phyloP scores from a whole-genome alignment of 305 asterid species.

The Fraxinus nigra region DNA sequence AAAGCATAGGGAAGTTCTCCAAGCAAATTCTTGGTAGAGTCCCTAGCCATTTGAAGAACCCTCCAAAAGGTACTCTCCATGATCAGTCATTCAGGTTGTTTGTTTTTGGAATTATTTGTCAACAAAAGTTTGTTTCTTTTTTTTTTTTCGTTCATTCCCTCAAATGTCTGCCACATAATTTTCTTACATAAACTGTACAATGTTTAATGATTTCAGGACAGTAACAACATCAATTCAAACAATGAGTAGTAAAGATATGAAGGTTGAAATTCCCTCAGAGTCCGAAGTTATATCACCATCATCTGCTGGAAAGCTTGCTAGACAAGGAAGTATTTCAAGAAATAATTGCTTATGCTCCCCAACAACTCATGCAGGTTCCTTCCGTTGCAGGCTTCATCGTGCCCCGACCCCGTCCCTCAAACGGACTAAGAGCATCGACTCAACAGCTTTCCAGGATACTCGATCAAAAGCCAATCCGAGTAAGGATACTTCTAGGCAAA shows the following conservation, averaged over 20 bases:
- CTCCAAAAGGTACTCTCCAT: constrained; percentile 4
- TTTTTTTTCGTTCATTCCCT: neutral
- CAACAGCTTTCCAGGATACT: constrained; percentile 26
- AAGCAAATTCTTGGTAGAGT: constrained; percentile 19
- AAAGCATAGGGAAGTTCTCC: constrained; percentile 25
- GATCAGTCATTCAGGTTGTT: neutral
- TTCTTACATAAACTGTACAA: neutral
- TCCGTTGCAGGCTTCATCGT: constrained; percentile 79
- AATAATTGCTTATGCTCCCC: constrained; percentile 72
- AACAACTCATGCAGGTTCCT: constrained; percentile 77
- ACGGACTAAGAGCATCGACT: constrained; percentile 57
- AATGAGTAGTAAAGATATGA: constrained; percentile 37
- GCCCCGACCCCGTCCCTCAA: constrained; percentile 40
- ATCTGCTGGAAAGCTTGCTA: constrained; percentile 46
- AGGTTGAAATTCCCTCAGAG: constrained; percentile 43
- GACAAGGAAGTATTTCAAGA: constrained; percentile 63
- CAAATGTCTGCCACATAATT: neutral
- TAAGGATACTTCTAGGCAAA: constrained; percentile 5
- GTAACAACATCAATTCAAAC: neutral
- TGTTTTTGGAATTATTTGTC: neutral
- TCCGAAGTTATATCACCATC: constrained; percentile 24
- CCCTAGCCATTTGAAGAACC: constrained; percentile 1
- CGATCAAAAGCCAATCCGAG: constrained; percentile 30
- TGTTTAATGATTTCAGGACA: constrained; percentile 10
- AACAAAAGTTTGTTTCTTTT: neutral